Evolutionary conservation across 306 rosid genomes (phyloP).

Genomic region (Quercus bicolor): DNA sequence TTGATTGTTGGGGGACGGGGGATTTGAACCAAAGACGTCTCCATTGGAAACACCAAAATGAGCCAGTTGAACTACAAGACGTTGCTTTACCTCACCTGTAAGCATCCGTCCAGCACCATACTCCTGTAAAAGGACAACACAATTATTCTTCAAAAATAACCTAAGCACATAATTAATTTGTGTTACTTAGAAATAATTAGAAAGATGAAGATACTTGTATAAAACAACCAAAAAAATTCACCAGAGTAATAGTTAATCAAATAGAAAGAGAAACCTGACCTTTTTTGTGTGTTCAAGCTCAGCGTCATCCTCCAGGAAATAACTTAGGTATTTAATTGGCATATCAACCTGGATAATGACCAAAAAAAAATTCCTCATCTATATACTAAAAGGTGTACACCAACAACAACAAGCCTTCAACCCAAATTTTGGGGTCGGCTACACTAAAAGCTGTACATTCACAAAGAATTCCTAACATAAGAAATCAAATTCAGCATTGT

Average conservation of each 20-base stretch:
- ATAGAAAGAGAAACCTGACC: slow-evolving; percentile 36
- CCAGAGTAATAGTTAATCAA: not conserved
- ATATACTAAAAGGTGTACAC: not conserved
- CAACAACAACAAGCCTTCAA: no score
- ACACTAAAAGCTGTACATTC: not conserved
- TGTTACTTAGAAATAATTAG: not conserved
- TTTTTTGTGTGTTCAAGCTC: slow-evolving; percentile 67
- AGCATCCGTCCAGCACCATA: slow-evolving; percentile 88
- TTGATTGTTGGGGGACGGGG: no score
- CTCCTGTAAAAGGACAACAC: slow-evolving; percentile 42
- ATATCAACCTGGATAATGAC: slow-evolving; percentile 72
- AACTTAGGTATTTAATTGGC: slow-evolving; percentile 75
- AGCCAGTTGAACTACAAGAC: no score
- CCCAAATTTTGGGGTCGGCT: no score
- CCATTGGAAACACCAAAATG: no score
- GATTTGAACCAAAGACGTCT: no score
- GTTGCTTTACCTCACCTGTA: slow-evolving; percentile 92
- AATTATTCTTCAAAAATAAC: slow-evolving; percentile 12
- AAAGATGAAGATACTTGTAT: not conserved
- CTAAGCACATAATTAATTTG: not conserved
- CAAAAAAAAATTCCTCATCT: slow-evolving; percentile 9
- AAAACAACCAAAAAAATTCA: not conserved
- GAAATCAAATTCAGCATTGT: not conserved
- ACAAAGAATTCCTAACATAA: not conserved
- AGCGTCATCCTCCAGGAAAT: slow-evolving; percentile 79